Evolutionary conservation across 164 flowering plant species (phyloP).

Genomic region (Warburgia ugandensis): DNA sequence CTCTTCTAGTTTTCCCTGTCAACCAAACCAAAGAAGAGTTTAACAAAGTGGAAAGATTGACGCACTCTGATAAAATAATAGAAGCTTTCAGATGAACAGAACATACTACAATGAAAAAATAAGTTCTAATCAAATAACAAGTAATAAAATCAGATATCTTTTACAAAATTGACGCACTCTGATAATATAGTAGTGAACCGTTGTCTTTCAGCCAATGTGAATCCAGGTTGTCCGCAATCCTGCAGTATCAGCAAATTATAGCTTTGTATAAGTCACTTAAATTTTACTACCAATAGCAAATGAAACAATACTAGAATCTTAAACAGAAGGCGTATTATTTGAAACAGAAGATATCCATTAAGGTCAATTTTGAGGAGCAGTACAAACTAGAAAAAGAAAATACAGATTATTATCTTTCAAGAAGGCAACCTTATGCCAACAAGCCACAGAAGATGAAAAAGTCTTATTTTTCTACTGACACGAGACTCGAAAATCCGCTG

Average conservation of each 20-base stretch:
- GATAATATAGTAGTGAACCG: conserved; percentile 68
- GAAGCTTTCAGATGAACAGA: background rate
- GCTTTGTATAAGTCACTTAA: conserved; percentile 1
- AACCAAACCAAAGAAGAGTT: no score
- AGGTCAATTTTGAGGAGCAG: no score
- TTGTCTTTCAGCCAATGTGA: conserved; percentile 76
- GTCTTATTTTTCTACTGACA: no score
- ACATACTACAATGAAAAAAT: background rate
- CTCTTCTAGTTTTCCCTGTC: no score
- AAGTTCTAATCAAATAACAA: background rate
- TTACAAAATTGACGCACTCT: conserved; percentile 39
- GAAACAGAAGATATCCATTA: no score
- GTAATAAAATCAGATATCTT: background rate
- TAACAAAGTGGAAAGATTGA: no score
- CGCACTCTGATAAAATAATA: background rate
- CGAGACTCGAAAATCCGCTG: no score
- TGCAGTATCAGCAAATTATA: conserved; percentile 27
- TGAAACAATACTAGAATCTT: background rate
- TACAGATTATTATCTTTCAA: no score
- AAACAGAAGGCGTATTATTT: no score
- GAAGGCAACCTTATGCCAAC: no score
- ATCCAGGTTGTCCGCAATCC: conserved; percentile 99
- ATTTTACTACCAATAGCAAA: background rate
- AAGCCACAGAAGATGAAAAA: no score
- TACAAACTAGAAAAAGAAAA: no score